phyloP scores from a whole-genome alignment of 139 green algal genomes.

The Chlorella sorokiniana region DNA sequence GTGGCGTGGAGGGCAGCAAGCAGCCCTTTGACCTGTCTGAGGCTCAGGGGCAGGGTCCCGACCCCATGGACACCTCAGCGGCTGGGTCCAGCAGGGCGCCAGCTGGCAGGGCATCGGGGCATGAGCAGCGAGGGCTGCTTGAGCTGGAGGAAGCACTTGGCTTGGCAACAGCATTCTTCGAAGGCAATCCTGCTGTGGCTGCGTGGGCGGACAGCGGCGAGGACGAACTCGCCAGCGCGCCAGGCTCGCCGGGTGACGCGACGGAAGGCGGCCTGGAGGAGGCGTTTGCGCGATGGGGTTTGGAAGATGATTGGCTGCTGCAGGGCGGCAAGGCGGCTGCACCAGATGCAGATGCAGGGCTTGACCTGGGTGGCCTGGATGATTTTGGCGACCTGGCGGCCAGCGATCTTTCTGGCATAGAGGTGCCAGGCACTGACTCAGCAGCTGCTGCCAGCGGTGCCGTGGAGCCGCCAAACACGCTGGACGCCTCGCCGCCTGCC shows the following conservation, averaged over 20 bases:
- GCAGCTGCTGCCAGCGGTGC: not conserved
- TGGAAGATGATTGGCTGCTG: not conserved
- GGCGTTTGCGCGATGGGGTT: not conserved
- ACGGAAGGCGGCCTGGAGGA: not conserved
- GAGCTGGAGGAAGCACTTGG: conserved; percentile 16
- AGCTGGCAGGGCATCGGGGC: not conserved
- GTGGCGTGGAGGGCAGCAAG: not conserved
- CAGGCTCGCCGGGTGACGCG: not conserved
- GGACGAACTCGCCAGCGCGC: not conserved
- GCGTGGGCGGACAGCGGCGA: not conserved
- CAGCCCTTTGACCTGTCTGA: not conserved
- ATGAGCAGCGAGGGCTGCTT: not conserved
- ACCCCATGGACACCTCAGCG: too few relatives aligned
- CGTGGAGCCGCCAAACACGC: too few relatives aligned
- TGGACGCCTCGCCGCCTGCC: not conserved
- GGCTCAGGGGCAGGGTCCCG: too few relatives aligned
- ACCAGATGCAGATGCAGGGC: not conserved
- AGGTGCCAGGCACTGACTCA: not conserved
- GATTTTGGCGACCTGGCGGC: not conserved
- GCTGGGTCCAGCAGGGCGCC: not conserved
- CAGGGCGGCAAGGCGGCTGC: not conserved
- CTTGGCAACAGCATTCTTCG: conserved; percentile 18
- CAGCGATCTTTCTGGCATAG: not conserved
- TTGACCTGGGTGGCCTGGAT: not conserved
- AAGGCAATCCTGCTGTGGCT: not conserved